Evolutionary conservation across 345 rosid genomes (phyloP), one percentile per base, ranked within the genome.

Genomic region (Sapria himalayana): DNA sequence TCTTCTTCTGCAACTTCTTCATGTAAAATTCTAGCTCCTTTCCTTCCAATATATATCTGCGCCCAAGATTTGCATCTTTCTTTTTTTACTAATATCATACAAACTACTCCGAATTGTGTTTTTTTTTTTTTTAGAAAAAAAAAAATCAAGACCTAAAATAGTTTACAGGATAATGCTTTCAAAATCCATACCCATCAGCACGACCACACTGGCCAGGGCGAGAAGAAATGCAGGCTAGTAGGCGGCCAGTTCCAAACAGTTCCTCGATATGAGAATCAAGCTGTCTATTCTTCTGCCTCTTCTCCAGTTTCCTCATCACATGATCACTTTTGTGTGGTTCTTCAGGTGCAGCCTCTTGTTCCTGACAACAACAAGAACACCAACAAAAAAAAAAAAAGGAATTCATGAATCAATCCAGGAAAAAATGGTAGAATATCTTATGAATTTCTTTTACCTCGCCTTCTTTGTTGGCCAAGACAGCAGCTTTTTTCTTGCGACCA

Each of bases 181-280:
- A n/a, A n/a, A n/a, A n/a, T n/a, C n/a, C 57, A 25, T 60, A 76
- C 86, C 86, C 86, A 41, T 76, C 86, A 39, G 78, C 81, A 60
- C 81, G 81, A 15, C 81, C 81, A 0, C 86, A 73, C 25, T 76
- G 86, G 21, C 86, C 86, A 19, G 86, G 86, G 45, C 86, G 62
- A 18, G 86, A 73, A 31, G 86, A 65, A 57, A 76, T 76, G 15
- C 73, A 65, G 1, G 86, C 86, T 51, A 73, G 52, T 52, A 73
- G 37, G 47, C 86, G 73, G 19, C 86, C 81, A 21, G 81, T 43
- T 0, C 78, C 61, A 8, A 73, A 76, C 16, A 72, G 86, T 52
- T 73, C 86, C 58, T 76, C 86, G 15, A 76, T 76, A 53, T 76
- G 78, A 4, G 77, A 35, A 33, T 70, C 78, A 22, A 76, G 86